These are phyloP conservation scores for Penicillium alfredii DNA, from an alignment of 495 filamentous ascomycete genomes.

Conservation along the genomic window DNA sequence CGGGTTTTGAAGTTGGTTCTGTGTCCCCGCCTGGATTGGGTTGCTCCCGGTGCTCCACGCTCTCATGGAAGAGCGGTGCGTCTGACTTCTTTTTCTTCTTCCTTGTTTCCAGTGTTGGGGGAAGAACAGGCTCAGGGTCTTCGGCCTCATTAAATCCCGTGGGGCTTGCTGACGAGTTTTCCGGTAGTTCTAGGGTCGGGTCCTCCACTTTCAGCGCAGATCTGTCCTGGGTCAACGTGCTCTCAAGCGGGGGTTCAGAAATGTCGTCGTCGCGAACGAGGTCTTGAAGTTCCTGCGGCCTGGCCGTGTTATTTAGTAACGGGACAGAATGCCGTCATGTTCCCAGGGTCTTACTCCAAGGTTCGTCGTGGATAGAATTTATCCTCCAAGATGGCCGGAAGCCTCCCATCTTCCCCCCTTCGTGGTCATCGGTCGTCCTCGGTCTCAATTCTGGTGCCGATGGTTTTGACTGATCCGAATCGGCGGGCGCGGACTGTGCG, in stretches of 20 bases:
- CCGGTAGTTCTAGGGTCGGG: constrained; percentile 27
- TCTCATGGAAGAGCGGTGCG: background rate
- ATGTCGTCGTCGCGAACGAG: constrained; percentile 44
- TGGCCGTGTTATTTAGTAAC: constrained; percentile 21
- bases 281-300: constrained; percentile 37
- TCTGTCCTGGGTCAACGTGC: constrained; percentile 52
- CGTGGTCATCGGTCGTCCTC: constrained; percentile 10
- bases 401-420: constrained; percentile 49
- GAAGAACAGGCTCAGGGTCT: constrained; percentile 17
- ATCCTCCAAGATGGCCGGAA: constrained; percentile 81
- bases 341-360: constrained; percentile 53
- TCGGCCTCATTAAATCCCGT: constrained; percentile 3
- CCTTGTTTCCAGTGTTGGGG: constrained; percentile 33
- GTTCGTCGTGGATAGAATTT: constrained; percentile 69
- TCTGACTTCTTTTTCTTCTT: constrained; percentile 38
- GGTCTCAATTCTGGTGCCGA: constrained; percentile 12
- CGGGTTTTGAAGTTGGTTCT: constrained; percentile 32
- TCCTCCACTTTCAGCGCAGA: constrained; percentile 58
- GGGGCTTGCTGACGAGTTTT: constrained; percentile 2
- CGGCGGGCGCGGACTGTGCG: constrained; percentile 8
- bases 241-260: constrained; percentile 59
- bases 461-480: constrained; percentile 15
- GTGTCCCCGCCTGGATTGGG: background rate
- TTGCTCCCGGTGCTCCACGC: background rate
- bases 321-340: background rate